phyloP scores from a whole-genome alignment of 495 filamentous ascomycete genomes.

The Aspergillus bertholletiae region DNA sequence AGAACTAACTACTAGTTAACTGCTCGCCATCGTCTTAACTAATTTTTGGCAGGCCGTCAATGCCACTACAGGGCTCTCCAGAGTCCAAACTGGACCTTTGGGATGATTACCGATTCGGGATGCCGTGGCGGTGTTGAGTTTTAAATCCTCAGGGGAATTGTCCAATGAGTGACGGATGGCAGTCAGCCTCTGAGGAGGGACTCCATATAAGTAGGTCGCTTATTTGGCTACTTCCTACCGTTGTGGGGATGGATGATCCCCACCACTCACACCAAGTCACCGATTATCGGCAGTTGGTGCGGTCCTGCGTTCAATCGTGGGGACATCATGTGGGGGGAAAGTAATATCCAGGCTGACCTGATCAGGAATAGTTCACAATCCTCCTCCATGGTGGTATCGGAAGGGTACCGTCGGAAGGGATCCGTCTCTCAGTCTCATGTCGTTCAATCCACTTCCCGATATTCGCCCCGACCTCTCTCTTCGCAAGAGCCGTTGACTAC shows the following conservation, averaged over 20 bases:
- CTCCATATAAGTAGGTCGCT: no score
- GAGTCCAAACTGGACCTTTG: not conserved
- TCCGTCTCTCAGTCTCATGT: not conserved
- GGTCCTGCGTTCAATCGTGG: not conserved
- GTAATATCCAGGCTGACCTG: not conserved
- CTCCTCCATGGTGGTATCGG: not conserved
- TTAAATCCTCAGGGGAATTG: no score
- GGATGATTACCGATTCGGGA: conserved; percentile 16
- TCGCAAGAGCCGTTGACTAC: not conserved
- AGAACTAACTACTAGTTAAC: no score
- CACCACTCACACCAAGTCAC: not conserved
- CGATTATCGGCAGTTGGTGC: conserved; percentile 12
- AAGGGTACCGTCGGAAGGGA: not conserved
- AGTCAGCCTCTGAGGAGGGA: no score
- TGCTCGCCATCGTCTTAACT: no score
- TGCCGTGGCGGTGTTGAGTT: conserved; percentile 5
- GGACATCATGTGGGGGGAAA: not conserved
- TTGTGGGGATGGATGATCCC: not conserved
- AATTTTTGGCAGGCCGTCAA: no score
- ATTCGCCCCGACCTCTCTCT: conserved; percentile 13
- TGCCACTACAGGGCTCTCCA: no score
- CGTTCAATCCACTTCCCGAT: conserved; percentile 16
- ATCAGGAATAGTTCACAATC: not conserved
- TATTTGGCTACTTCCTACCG: no score
- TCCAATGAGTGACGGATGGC: no score